Percentiles rank a stretch among this genome's conserved stretches.
Conservation (phyloP, 495 filamentous ascomycete species). For the Daldinia bambusicola region DNA sequence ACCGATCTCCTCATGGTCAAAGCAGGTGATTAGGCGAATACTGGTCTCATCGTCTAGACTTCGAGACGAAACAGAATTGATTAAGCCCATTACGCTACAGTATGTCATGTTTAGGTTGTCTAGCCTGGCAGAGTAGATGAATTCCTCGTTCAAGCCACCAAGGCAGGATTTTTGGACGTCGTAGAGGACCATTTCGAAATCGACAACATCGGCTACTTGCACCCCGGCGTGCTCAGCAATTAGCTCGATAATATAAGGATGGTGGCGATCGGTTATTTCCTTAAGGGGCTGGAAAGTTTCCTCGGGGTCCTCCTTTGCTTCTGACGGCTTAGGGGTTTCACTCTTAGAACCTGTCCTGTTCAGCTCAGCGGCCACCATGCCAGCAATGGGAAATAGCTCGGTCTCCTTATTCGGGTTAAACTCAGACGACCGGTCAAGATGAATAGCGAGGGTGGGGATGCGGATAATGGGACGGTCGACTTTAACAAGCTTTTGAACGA, state of each 20-base stretch:
- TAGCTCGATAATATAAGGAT: conserved; percentile 83
- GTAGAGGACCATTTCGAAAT: conserved; percentile 96
- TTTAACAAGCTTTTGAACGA: conserved; percentile 87
- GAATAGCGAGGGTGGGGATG: conserved; percentile 92
- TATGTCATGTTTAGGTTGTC: conserved; percentile 97
- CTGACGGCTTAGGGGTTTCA: conserved; percentile 45
- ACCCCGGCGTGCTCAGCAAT: conserved; percentile 84
- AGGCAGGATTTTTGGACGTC: conserved; percentile 91
- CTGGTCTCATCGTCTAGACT: conserved; percentile 77
- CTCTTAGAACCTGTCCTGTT: conserved; percentile 72
- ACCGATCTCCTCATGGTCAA: conserved; percentile 98
- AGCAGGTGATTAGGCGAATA: conserved; percentile 90
- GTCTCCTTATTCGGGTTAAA: conserved; percentile 97
- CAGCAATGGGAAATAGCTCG: conserved; percentile 92
- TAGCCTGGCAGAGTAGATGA: conserved; percentile 91
- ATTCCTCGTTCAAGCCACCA: conserved; percentile 90
- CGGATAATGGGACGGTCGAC: conserved; percentile 89
- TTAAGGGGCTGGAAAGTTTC: conserved; percentile 76
- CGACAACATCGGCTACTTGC: conserved; percentile 75
- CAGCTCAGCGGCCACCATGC: conserved; percentile 85
- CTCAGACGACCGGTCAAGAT: conserved; percentile 83
- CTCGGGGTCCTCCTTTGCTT: conserved; percentile 49
- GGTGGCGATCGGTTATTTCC: conserved; percentile 83
- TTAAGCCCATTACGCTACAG: conserved; percentile 83
- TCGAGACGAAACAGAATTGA: conserved; percentile 69